Evolutionary conservation across 2,329 filamentous ascomycete genomes (phyloP), one percentile per base, ranked within the genome.

Genomic region (Neoscytalidium dimidiatum): DNA sequence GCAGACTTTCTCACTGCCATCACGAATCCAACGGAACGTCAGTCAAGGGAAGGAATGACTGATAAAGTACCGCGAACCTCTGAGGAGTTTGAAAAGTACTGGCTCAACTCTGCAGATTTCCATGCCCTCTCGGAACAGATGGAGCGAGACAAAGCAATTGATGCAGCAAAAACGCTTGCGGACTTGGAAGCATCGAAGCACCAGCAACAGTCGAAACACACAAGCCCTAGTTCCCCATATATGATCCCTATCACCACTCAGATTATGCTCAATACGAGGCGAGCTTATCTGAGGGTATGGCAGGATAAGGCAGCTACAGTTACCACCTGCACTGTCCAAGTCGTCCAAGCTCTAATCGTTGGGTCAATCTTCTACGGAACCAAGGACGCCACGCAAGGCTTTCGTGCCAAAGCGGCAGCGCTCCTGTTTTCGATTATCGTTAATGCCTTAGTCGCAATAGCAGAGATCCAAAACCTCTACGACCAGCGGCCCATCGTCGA

Each of bases 401-500:
- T 89, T 73, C 84, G 81, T 67, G 76, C 82, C 1, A 84, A 82
- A 56, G 86, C 85, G 9, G 82, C 85, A 0, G 80, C 86, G 2
- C 74, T 89, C 7, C 89, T 90, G 77, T 82, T 88, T 67, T 85
- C 86, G 2, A 75, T 88, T 26, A 75, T 89, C 2, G 79, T 88
- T 68, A 88, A 87, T 67, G 86, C 86, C 2, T 74, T 89, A 19
- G 82, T 80, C 0, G 82, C 85, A 8, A 85, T 88, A 60, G 79
- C 82, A 1, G 66, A 94, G 76, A 94, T 94, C 75, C 78, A 94
- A 29, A 92, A 90, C 49, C 67, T 96, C 2, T 97, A 94, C 72
- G 85, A 90, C 1, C 92, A 97, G 84, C 89, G 94, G 23, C 90
- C 91, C 0, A 95, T 97, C 70, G 92, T 97, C 66, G 92, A 97